Conservation (phyloP, 306 rosid genomes). For the Fagus sylvatica region DNA sequence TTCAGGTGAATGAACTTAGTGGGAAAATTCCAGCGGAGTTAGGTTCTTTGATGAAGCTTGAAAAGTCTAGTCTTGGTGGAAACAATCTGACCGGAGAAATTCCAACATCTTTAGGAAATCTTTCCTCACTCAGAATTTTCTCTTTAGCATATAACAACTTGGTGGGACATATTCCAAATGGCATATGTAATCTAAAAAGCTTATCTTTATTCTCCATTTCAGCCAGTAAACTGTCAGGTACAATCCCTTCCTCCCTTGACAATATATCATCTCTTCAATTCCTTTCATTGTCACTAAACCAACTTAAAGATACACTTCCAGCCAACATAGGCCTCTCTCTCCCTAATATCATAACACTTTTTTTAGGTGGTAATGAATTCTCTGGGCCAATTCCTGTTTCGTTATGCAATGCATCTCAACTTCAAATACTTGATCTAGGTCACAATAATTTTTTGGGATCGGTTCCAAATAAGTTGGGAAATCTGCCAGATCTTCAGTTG, state of each 20-base stretch:
- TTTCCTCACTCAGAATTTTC: too few relatives aligned
- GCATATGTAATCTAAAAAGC: slow-evolving; percentile 18
- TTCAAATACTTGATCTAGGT: rapidly evolving
- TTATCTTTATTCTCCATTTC: background rate
- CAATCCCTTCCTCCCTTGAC: too few relatives aligned
- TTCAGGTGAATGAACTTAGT: too few relatives aligned
- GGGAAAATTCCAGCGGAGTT: too few relatives aligned
- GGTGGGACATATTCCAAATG: slow-evolving; percentile 31
- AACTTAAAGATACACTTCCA: too few relatives aligned
- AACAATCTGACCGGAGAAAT: slow-evolving; percentile 36
- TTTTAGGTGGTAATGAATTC: slow-evolving; percentile 24
- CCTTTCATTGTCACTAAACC: background rate
- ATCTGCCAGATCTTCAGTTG: background rate
- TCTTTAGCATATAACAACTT: slow-evolving; percentile 18
- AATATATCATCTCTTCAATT: slow-evolving; percentile 34
- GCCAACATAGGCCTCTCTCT: too few relatives aligned
- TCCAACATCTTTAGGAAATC: slow-evolving; percentile 36
- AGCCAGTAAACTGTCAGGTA: slow-evolving; percentile 8
- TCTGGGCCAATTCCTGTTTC: slow-evolving; percentile 33
- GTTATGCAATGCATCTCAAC: slow-evolving; percentile 34
- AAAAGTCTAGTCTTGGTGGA: background rate
- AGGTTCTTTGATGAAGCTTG: too few relatives aligned
- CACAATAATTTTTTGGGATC: slow-evolving; percentile 14
- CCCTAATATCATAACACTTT: too few relatives aligned
- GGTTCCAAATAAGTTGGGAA: slow-evolving; percentile 22